Base-by-base conservation (phyloP, 805 yeast genomes). In the Lipomyces chichibuensis region DNA sequence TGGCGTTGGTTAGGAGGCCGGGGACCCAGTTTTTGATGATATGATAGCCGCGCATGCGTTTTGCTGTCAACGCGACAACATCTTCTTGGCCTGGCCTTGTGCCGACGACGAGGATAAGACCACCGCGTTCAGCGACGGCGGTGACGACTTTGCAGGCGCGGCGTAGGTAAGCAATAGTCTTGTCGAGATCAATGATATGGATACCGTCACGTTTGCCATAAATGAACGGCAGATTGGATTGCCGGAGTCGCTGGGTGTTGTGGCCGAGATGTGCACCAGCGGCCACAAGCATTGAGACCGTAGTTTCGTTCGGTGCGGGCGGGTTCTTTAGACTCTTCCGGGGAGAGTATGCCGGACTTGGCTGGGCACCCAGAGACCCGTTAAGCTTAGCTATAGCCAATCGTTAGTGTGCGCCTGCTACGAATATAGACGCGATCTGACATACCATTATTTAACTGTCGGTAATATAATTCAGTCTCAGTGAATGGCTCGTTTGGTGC, bases 221-320 rank as follows among this genome's bases (percentile, higher is more conserved):
- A 57, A 94, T 84, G 77, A 83, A 95, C 11, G 96, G 93, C 78
- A 92, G 94, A 61, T 93, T 91, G 33, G 89, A 84, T 9, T 92
- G 87, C 73, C 96, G 87, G 46, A 78, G 67, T n/a, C 65, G 64
- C 27, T 54, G 61, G 27, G 59, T 29, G n/a, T 97, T 84, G 73
- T 94, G 98, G 35, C 99, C 99, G 72, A 95, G 81, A 78, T 95
- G 99, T 57, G 94, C 94, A 62, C 97, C 98, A 0, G 98, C 91
- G 2, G 97, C 94, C 78, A 94, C 77, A 62, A 95, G 82, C 65
- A 87, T 87, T 37, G 91, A 81, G 49, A 92, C 81, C 2, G 94
- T 83, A 13, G 91, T 76, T 65, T 90, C 85, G 27, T 49, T 27
- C 7, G 65, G 43, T 13, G 27, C 43, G 27, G 69, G 66, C 14